Percentiles rank a stretch among this genome's conserved stretches.
Evolutionary conservation across 2,329 filamentous ascomycete species (phyloP).

Genomic region (Dactylellina leptospora): DNA sequence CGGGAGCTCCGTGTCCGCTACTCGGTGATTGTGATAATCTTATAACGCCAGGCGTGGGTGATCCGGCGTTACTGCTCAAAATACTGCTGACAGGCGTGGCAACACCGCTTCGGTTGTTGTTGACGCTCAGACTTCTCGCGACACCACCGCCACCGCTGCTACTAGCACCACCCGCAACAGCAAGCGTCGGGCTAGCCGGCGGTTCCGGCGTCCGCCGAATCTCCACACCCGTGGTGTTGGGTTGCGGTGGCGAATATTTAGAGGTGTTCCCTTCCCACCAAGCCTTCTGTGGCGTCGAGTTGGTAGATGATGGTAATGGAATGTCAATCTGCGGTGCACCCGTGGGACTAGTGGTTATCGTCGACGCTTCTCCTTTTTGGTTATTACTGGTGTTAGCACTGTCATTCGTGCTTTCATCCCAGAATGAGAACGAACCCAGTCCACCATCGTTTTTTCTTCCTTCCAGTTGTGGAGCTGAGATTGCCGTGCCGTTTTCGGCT

Average conservation of each 20-base stretch:
- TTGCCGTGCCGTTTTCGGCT: slow-evolving; percentile 22
- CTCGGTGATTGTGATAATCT: slow-evolving; percentile 26
- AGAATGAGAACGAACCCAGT: slow-evolving; percentile 45
- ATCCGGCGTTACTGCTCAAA: slow-evolving; percentile 37
- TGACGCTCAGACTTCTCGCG: slow-evolving; percentile 31
- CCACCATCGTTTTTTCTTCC: slow-evolving; percentile 32
- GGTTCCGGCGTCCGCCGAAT: slow-evolving; percentile 39
- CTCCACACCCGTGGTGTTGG: neutral
- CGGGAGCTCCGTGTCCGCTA: neutral
- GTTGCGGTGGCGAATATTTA: slow-evolving; percentile 33
- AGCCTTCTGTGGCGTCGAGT: slow-evolving; percentile 31
- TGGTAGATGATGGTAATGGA: slow-evolving; percentile 2
- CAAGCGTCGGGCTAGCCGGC: slow-evolving; percentile 28
- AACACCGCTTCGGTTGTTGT: slow-evolving; percentile 25
- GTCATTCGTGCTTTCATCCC: slow-evolving; percentile 23
- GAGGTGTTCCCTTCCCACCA: slow-evolving; percentile 41
- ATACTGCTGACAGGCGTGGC: slow-evolving; percentile 30
- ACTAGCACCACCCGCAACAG: neutral
- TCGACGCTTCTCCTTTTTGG: neutral
- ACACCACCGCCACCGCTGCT: neutral
- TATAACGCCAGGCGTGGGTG: slow-evolving; percentile 23
- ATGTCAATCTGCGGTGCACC: slow-evolving; percentile 47
- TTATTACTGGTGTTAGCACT: slow-evolving; percentile 3
- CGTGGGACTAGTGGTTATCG: slow-evolving; percentile 34
- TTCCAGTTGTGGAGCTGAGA: neutral